Evolutionary conservation across 1,284 basidiomycete species (phyloP).

Genomic region (Papiliotrema laurentii): DNA sequence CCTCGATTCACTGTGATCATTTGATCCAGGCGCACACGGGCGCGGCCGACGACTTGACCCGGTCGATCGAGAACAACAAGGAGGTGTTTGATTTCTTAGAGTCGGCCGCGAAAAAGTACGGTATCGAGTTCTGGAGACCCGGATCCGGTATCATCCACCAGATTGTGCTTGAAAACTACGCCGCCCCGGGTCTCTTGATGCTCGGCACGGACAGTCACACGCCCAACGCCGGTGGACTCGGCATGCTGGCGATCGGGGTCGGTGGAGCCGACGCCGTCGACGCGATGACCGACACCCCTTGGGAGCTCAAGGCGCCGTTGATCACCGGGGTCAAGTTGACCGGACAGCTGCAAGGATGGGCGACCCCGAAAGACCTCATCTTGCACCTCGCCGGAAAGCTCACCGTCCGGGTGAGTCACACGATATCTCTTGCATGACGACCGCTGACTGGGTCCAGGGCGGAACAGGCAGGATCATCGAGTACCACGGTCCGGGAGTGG

Average conservation of each 20-base stretch:
- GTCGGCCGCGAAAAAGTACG: slow-evolving; percentile 92
- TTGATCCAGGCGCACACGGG: slow-evolving; percentile 72
- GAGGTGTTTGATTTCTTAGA: slow-evolving; percentile 98
- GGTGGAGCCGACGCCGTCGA: slow-evolving; percentile 99
- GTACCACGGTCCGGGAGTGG: slow-evolving; percentile 95
- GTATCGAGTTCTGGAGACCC: slow-evolving; percentile 83
- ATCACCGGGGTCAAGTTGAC: slow-evolving; percentile 87
- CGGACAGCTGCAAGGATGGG: slow-evolving; percentile 85
- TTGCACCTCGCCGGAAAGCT: slow-evolving; percentile 90
- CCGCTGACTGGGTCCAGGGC: slow-evolving; percentile 54
- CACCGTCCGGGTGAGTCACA: slow-evolving; percentile 78
- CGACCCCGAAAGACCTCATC: slow-evolving; percentile 95
- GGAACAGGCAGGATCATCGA: slow-evolving; percentile 96
- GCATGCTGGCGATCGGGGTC: slow-evolving; percentile 97
- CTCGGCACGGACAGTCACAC: slow-evolving; percentile 85
- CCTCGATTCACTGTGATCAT: slow-evolving; percentile 94
- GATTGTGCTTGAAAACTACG: slow-evolving; percentile 97
- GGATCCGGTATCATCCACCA: slow-evolving; percentile 91
- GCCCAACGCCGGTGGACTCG: slow-evolving; percentile 95
- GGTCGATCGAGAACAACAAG: slow-evolving; percentile 81
- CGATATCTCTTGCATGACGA: not conserved
- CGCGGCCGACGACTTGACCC: slow-evolving; percentile 36
- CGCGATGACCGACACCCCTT: slow-evolving; percentile 95
- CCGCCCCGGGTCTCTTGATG: slow-evolving; percentile 63
- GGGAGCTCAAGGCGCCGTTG: slow-evolving; percentile 94